Evolutionary conservation across 352 stramenopile species (phyloP), one percentile per base, ranked within the genome.

Genomic region (Elongisporangium prolatum): DNA sequence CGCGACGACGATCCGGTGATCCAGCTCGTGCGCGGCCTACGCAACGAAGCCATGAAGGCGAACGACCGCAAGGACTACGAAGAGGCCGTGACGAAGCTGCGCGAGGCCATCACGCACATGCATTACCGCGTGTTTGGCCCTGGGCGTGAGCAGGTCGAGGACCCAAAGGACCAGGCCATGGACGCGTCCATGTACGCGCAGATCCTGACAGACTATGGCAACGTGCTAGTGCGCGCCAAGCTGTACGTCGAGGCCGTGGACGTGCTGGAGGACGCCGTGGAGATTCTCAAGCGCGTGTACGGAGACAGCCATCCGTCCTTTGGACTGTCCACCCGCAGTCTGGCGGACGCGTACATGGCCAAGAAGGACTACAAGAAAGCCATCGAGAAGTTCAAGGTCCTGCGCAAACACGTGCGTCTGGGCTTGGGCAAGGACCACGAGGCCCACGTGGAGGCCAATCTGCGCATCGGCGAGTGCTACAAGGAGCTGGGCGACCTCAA

Each of bases 241-340:
- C 71, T 91, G 38, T 86, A 81, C 54, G 81, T 89, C 48, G 80
- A 93, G 54, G 86, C 86, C 2, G 76, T 89, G 14, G 80, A 90
- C 20, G 83, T 95, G 37, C 61, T 95, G 2, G 72, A 90, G 52
- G 84, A 95, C 60, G 78, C 84, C 8, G 68, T 90, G 13, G 61
- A 75, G 16, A 88, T 93, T 70, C 80, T 80, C 54, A 67, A 86
- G 64, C 80, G 83, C 52, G 80, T 95, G 49, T 92, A 88, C 54
- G 86, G 82, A 3, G 70, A 88, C 48, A 92, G 80, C 60, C 86
- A 95, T 52, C 86, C 86, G 61, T 91, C 83, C 40, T 75, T 90
- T 1, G 84, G 84, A 2, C 65, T 95, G 10, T 83, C 81, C 14
- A 71, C 92, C 25, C 77, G 82, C 25, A 91, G 79, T 56, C 74